phyloP scores from a whole-genome alignment of 345 rosid genomes.

The Noccaea bulbosa region DNA sequence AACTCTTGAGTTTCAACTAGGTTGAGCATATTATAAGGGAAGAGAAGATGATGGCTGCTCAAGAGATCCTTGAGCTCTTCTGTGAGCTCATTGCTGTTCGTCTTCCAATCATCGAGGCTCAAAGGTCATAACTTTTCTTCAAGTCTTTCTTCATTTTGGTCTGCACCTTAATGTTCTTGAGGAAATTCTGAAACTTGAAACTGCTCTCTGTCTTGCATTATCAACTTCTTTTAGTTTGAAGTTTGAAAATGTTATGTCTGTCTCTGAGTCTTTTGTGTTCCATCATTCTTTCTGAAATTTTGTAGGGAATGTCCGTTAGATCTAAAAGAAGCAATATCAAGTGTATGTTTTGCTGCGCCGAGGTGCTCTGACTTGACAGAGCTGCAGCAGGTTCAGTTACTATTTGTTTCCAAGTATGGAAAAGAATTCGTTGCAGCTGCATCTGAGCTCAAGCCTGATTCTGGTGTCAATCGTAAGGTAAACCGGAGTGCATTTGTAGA shows the following conservation, averaged over 20 bases:
- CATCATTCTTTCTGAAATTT: not conserved
- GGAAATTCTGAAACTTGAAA: not conserved
- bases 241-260: too few species aligned
- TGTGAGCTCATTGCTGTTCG: conserved; percentile 88
- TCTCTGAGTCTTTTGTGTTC: conserved; percentile 1
- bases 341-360: conserved; percentile 95
- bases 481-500: not conserved
- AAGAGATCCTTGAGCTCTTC: conserved; percentile 90
- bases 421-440: conserved; percentile 92
- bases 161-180: not conserved
- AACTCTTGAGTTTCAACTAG: conserved; percentile 43
- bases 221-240: too few species aligned
- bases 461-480: conserved; percentile 99
- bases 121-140: conserved; percentile 58
- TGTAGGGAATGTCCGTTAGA: conserved; percentile 98
- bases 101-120: conserved; percentile 90
- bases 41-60: conserved; percentile 99
- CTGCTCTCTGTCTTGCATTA: too few species aligned
- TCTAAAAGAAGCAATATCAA: conserved; percentile 92
- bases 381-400: conserved; percentile 88
- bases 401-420: conserved; percentile 82
- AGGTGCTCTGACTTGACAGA: conserved; percentile 95
- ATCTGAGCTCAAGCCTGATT: conserved; percentile 88
- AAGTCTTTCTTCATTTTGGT: not conserved
- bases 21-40: conserved; percentile 95